Conservation (phyloP, 2,329 filamentous ascomycete species). For the Aureobasidium pullulans region DNA sequence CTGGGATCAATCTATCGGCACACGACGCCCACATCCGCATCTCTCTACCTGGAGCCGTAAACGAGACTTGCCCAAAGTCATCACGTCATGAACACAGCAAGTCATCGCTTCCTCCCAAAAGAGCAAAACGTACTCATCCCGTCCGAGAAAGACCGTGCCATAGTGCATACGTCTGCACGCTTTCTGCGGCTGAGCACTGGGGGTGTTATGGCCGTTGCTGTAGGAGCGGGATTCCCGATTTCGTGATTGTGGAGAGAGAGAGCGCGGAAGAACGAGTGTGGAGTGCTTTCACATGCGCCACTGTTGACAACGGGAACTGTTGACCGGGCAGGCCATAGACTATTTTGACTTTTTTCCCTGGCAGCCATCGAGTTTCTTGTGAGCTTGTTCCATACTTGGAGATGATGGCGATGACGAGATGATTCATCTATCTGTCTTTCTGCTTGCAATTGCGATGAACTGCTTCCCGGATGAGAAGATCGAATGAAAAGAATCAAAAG, state of each 20-base stretch:
- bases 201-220: not conserved
- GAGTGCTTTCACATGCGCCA: not conserved
- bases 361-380: too few relatives aligned
- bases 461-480: not conserved
- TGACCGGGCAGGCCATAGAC: not conserved
- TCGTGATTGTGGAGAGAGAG: not conserved
- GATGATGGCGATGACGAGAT: not conserved
- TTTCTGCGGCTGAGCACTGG: not conserved
- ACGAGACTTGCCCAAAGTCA: not conserved
- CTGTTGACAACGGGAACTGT: not conserved
- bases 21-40: not conserved
- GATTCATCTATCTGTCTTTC: too few relatives aligned
- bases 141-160: not conserved
- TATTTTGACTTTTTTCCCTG: too few relatives aligned
- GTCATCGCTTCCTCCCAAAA: not conserved
- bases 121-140: not conserved
- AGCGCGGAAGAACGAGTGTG: not conserved
- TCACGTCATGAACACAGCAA: not conserved
- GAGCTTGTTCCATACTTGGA: too few relatives aligned
- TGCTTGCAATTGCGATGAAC: not conserved
- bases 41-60: not conserved
- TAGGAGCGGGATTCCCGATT: conserved; percentile 1
- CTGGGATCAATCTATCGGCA: not conserved
- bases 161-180: not conserved
- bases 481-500: not conserved